Evolutionary conservation across 2,329 filamentous ascomycete species (phyloP), one percentile per base, ranked within the genome.

Genomic region (Chaetomium sp.): DNA sequence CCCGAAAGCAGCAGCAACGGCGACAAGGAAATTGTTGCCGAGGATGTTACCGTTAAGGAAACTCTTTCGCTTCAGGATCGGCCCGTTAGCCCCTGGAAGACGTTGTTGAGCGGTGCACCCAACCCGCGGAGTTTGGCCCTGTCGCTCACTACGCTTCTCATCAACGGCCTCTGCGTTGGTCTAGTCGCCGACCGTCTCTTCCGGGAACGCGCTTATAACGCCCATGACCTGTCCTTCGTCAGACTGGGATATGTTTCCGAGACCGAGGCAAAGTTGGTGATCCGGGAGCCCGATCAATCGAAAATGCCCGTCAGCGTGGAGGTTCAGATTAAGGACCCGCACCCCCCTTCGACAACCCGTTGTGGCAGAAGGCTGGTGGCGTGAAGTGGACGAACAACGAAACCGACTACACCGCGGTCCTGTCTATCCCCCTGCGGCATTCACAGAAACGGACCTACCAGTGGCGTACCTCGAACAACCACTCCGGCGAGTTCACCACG

Each of bases 181-280:
- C 85, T 94, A 76, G 85, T 89, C 0, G 82, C 89, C 29, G 95
- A 99, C 75, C 85, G 93, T 47, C 82, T 96, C 16, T 93, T 91
- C 73, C 86, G 90, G 23, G 89, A 90, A 1, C 86, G 89, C 65
- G 84, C 90, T 38, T 83, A 96, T 75, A 87, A 89, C 4, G 87
- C 83, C 29, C 80, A 91, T 31, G 88, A 96, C 69, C 80, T 97
- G 12, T 91, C 93, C 0, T 96, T 99, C 75, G 91, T 91, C 49
- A 86, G 95, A 9, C 81, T 97, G 19, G 95, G 95, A 29, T 94
- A 94, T 75, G 89, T 98, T 31, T 96, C 93, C 4, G 85, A 91
- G 21, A 85, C 83, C 0, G 89, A 89, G 63, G 95, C 93, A 25
- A 93, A 87, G 66, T 83, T 99, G 47, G 79, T 99, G 31, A 82